A percentile compares a stretch with the other conserved stretches of the same genome.
Conservation (phyloP, 805 yeast species). For the Clavispora fructus region DNA sequence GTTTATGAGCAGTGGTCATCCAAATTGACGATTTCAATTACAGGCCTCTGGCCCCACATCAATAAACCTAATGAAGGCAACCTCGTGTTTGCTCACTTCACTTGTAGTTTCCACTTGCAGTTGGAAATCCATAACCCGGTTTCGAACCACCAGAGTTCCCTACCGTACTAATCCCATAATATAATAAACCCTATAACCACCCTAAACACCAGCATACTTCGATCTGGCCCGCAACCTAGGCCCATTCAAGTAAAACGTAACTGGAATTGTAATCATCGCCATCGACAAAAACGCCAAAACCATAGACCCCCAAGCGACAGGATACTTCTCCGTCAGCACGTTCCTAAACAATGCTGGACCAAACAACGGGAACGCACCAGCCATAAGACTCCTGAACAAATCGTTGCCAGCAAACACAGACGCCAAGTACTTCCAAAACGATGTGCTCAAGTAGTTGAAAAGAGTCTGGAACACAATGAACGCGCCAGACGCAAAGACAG, state of each 20-base stretch:
- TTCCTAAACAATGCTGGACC: slow-evolving; percentile 54
- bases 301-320: slow-evolving; percentile 59
- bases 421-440: slow-evolving; percentile 47
- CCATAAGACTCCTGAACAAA: slow-evolving; percentile 45
- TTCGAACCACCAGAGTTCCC: no score
- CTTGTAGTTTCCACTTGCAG: no score
- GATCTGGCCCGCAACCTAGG: slow-evolving; percentile 12
- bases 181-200: no score
- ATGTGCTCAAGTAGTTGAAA: slow-evolving; percentile 44
- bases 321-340: slow-evolving; percentile 43
- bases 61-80: no score
- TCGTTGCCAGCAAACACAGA: slow-evolving; percentile 58
- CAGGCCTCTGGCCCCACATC: no score
- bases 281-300: slow-evolving; percentile 15
- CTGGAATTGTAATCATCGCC: slow-evolving; percentile 6
- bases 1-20: no score
- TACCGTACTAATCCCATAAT: no score
- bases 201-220: slow-evolving; percentile 3
- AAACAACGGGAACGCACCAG: slow-evolving; percentile 61
- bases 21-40: no score
- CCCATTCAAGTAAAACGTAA: slow-evolving; percentile 7
- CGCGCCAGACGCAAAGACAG: slow-evolving; percentile 18
- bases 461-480: slow-evolving; percentile 48
- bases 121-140: no score
- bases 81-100: no score